Conservation (phyloP, 108 stramenopile genomes). For the Nitzschia palea region DNA sequence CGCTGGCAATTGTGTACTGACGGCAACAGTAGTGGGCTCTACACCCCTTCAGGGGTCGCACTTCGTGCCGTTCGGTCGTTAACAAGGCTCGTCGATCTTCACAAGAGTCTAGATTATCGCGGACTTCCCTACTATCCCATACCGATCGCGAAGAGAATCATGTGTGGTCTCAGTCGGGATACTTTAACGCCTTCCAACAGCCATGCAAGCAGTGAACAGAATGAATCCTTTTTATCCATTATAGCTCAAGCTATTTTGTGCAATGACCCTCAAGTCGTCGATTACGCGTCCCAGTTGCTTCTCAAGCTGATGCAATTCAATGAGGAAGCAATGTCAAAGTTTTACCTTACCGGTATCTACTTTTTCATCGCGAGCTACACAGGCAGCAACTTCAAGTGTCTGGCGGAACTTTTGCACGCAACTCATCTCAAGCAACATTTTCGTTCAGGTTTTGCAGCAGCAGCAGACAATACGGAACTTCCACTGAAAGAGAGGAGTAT, state of each 20-base stretch:
- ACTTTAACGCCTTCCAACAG: conserved; percentile 3
- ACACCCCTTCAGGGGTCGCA: conserved; percentile 49
- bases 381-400: conserved; percentile 55
- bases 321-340: conserved; percentile 62
- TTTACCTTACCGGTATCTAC: conserved; percentile 78
- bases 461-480: conserved; percentile 52
- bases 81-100: conserved; percentile 58
- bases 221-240: conserved; percentile 39
- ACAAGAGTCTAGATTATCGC: conserved; percentile 57
- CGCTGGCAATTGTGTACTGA: conserved; percentile 71
- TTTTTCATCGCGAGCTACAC: conserved; percentile 67
- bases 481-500: conserved; percentile 60
- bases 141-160: conserved; percentile 70
- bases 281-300: conserved; percentile 56
- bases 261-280: conserved; percentile 63
- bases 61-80: conserved; percentile 50
- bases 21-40: conserved; percentile 39
- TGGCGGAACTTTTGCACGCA: conserved; percentile 56
- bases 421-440: conserved; percentile 74
- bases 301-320: conserved; percentile 61
- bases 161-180: conserved; percentile 53
- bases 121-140: conserved; percentile 80
- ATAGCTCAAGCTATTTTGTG: conserved; percentile 65
- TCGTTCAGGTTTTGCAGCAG: conserved; percentile 65
- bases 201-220: conserved; percentile 9